A percentile compares a stretch with the other conserved stretches of the same genome.
Conservation (phyloP, 2,329 filamentous ascomycete genomes). For the Biscogniauxia sp. region DNA sequence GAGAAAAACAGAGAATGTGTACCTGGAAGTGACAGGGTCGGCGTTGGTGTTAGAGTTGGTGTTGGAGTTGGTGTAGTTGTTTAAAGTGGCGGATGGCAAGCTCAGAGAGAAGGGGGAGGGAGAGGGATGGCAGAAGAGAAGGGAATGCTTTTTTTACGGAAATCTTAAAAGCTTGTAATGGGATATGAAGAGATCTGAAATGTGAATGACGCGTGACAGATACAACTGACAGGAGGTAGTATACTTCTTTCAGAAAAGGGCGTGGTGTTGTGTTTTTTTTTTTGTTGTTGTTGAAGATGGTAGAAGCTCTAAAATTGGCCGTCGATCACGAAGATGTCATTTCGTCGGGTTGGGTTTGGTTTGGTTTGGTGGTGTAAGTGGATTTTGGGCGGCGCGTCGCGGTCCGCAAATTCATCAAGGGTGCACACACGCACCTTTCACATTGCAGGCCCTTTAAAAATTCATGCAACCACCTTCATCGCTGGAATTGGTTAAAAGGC, state of each 20-base stretch:
- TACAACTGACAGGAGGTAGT: neutral
- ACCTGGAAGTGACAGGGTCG: neutral
- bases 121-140: too few relatives aligned
- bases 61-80: neutral
- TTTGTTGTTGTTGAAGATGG: neutral
- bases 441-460: conserved; percentile 8
- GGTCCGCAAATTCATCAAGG: conserved; percentile 6
- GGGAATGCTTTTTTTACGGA: too few relatives aligned
- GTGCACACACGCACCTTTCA: conserved; percentile 12
- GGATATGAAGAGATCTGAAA: neutral
- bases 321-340: conserved; percentile 14
- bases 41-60: neutral
- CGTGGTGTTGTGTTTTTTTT: neutral
- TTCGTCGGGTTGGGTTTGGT: conserved; percentile 6
- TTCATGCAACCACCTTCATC: neutral
- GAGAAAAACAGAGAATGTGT: neutral
- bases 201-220: neutral
- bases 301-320: neutral
- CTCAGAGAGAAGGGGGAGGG: neutral
- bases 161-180: too few relatives aligned
- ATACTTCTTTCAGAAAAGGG: neutral
- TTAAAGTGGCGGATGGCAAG: neutral
- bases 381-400: conserved; percentile 22
- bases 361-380: conserved; percentile 11
- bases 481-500: neutral